Evolutionary conservation across 75 land plant species (phyloP), one percentile per base, ranked within the genome.

Genomic region (Sequoia sempervirens): DNA sequence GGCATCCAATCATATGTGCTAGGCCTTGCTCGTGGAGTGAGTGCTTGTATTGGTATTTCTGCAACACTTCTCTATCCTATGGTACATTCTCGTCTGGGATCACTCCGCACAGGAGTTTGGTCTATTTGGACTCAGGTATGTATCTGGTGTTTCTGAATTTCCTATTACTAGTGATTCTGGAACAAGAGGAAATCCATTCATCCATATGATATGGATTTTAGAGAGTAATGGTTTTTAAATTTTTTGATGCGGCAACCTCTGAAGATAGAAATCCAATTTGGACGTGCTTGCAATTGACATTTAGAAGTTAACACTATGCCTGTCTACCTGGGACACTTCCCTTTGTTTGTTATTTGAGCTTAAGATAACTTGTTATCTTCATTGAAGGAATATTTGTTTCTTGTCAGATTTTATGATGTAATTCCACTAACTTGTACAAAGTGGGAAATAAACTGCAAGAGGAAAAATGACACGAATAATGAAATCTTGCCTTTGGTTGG

Each of bases 81-180:
- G 9, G 61, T 96, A 46, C 94, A 97, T 78, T 85, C 95, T 80
- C 89, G 79, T 18, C 85, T 97, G 75, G 90, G 83, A 80, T 90
- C 95, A 17, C 84, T 96, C 34, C 88, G 96, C 82, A 94, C 98
- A 70, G 98, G 99, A 80, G 81, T 97, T 15, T 94, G 97, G 98
- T 93, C 99, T 30, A 92, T 97, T 54, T 96, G 96, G 96, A 84
- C 87, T 72, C 99, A 97, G 95, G 98, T 97, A 90, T 74, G 23
- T 84, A 34, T 74, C 28, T 53, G 37, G 14, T 56, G 47, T 80
- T 40, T 20, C 11, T 69, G 36, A 69, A 11, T 69, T 69, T 12
- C 26, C 32, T 69, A 32, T 80, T 52, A 34, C 13, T 45, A 45
- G 38, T 45, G 15, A 78, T 17, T 78, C n/a, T 43, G 32, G 80